These are phyloP conservation scores for Cyberlindnera euphorbiiphila DNA, from an alignment of 805 yeast genomes.

Conservation along the genomic window DNA sequence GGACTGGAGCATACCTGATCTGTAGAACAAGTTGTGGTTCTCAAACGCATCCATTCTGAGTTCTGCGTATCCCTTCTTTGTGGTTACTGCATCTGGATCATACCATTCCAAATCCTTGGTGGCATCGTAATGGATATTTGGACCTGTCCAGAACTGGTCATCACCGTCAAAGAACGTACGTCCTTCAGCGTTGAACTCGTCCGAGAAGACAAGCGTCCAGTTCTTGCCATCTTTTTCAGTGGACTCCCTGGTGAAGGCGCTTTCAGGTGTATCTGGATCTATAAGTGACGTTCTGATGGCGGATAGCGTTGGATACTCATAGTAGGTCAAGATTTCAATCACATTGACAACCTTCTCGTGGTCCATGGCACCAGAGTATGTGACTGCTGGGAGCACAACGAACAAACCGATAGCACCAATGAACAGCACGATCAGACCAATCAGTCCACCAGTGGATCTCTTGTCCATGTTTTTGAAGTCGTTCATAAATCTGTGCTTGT, in stretches of 20 bases:
- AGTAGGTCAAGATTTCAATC: constrained; percentile 41
- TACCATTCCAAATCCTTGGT: constrained; percentile 94
- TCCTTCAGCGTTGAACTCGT: constrained; percentile 88
- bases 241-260: constrained; percentile 46
- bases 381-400: constrained; percentile 76
- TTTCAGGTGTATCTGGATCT: constrained; percentile 60
- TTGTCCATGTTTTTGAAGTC: constrained; percentile 67
- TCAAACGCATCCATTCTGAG: constrained; percentile 76
- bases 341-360: constrained; percentile 21
- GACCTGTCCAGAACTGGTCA: constrained; percentile 88
- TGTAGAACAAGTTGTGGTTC: constrained; percentile 74
- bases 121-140: constrained; percentile 79
- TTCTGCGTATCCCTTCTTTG: constrained; percentile 66
- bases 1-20: constrained; percentile 88
- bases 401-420: constrained; percentile 66
- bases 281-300: constrained; percentile 50
- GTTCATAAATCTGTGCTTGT: constrained; percentile 58
- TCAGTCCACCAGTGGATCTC: constrained; percentile 55
- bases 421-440: constrained; percentile 56
- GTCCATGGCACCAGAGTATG: constrained; percentile 66
- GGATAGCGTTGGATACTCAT: constrained; percentile 46
- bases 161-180: constrained; percentile 87
- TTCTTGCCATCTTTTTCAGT: constrained; percentile 57
- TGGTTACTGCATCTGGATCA: constrained; percentile 83
- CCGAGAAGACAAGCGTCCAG: constrained; percentile 82